Base-by-base conservation (phyloP, 768 basidiomycete genomes). In the Lactarius evosmus region DNA sequence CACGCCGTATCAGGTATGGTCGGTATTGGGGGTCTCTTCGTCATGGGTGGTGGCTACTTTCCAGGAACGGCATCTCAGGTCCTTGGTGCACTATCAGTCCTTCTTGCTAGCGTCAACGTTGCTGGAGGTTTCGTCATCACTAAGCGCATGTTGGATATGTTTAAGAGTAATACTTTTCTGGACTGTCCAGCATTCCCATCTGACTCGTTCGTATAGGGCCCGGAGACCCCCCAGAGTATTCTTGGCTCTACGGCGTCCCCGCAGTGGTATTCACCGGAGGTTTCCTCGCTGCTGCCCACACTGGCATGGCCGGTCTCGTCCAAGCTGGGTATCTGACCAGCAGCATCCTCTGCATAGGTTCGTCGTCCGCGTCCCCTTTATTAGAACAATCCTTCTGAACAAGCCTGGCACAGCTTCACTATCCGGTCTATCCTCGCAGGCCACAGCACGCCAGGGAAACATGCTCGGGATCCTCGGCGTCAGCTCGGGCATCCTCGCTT, bases 131-230 rank as follows among this genome's bases (percentile, higher is more conserved):
- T 93, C 70, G 86, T 92, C 41, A 88, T 94, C 69, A 93, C 91
- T 27, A 93, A 93, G 74, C 86, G 92, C 49, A 95, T 95, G 93
- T 78, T 95, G 65, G 91, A 94, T 71, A 92, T 95, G 88, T 95
- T 95, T 75, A 91, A 89, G 76, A 86, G 93, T 89, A 60, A 55
- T 40, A 73, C 66, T 81, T 66, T 7, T 34, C 19, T 22, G 3
- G 51, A 29, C 53, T 32, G 4, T 58, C 32, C 3, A 16, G 34
- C 40, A 58, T 16, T 25, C 57, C 14, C 22, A 58, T 40, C 19
- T 44, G 34, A 34, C 19, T 61, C 64, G n/a, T 32, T 36, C 61
- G 9, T 62, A 32, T 68, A 90, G 88, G 89, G 36, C 85, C 86
- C 16, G 86, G 84, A 56, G 93, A 95, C 74, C 93, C 93, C 9